Evolutionary conservation across 2,329 filamentous ascomycete species (phyloP).

Genomic region (Fusarium zealandicum): DNA sequence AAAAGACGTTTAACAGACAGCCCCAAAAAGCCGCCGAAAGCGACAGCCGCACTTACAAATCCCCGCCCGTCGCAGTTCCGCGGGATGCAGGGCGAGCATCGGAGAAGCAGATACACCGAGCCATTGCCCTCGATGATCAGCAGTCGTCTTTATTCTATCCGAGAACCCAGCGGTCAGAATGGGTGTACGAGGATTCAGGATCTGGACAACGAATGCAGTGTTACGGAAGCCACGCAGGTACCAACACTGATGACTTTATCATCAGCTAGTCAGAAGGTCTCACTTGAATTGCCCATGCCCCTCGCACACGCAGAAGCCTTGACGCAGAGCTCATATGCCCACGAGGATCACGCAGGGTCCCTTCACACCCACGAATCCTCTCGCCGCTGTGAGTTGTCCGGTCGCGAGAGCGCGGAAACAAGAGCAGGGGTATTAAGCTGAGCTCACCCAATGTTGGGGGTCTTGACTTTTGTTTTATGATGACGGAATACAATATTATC

Average conservation of each 20-base stretch:
- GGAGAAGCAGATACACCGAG: slow-evolving; percentile 17
- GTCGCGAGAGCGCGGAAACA: slow-evolving; percentile 25
- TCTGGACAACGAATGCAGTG: slow-evolving; percentile 25
- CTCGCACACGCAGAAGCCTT: slow-evolving; percentile 22
- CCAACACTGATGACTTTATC: not conserved
- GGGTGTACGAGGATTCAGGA: slow-evolving; percentile 8
- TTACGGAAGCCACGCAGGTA: slow-evolving; percentile 41
- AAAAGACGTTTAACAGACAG: not conserved
- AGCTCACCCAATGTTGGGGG: slow-evolving; percentile 25
- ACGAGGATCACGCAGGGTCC: slow-evolving; percentile 40
- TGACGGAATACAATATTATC: slow-evolving; percentile 14
- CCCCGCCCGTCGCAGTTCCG: too few relatives aligned
- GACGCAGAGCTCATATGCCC: slow-evolving; percentile 14
- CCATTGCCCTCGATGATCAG: slow-evolving; percentile 6
- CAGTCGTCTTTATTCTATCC: slow-evolving; percentile 4
- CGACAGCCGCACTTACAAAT: not conserved
- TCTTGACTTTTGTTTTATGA: slow-evolving; percentile 9
- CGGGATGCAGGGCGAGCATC: slow-evolving; percentile 6
- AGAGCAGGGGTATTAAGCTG: slow-evolving; percentile 33
- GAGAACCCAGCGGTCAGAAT: slow-evolving; percentile 1
- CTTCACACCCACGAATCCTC: slow-evolving; percentile 14
- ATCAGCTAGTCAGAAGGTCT: slow-evolving; percentile 5
- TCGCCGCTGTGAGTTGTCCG: slow-evolving; percentile 16
- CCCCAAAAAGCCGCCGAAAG: not conserved
- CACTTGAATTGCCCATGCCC: slow-evolving; percentile 14